Conservation (phyloP, 2,329 filamentous ascomycete genomes). For the Sclerotinia trifoliorum region DNA sequence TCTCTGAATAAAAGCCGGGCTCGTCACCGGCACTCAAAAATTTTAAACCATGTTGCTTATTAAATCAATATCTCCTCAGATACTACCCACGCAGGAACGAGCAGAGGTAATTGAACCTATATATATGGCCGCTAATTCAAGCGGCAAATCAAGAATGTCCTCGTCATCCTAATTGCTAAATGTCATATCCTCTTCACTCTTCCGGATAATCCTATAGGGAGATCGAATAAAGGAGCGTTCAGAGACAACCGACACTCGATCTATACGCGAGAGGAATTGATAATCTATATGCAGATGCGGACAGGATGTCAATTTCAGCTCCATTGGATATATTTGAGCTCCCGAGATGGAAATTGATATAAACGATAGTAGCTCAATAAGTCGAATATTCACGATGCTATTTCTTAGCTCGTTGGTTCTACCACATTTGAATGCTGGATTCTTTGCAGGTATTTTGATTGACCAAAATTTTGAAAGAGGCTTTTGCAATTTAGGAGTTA, state of each 20-base stretch:
- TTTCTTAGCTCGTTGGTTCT: background rate
- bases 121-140: conserved; percentile 38
- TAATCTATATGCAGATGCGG: conserved; percentile 26
- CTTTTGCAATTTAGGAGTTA: background rate
- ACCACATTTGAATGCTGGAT: background rate
- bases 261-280: conserved; percentile 34
- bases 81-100: background rate
- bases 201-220: conserved; percentile 38
- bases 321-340: background rate
- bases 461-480: background rate
- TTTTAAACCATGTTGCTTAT: conserved; percentile 43
- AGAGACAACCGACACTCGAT: conserved; percentile 35
- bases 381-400: background rate
- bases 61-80: conserved; percentile 31
- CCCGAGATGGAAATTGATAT: background rate
- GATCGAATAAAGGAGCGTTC: conserved; percentile 42
- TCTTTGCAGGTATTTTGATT: conserved; percentile 7
- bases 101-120: background rate
- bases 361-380: background rate
- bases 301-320: background rate
- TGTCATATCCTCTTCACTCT: conserved; percentile 37
- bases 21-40: conserved; percentile 40
- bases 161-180: conserved; percentile 36
- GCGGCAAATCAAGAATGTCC: conserved; percentile 37
- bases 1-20: conserved; percentile 37